Evolutionary conservation across 768 basidiomycete species (phyloP).

Genomic region (Termitomyces sp.): DNA sequence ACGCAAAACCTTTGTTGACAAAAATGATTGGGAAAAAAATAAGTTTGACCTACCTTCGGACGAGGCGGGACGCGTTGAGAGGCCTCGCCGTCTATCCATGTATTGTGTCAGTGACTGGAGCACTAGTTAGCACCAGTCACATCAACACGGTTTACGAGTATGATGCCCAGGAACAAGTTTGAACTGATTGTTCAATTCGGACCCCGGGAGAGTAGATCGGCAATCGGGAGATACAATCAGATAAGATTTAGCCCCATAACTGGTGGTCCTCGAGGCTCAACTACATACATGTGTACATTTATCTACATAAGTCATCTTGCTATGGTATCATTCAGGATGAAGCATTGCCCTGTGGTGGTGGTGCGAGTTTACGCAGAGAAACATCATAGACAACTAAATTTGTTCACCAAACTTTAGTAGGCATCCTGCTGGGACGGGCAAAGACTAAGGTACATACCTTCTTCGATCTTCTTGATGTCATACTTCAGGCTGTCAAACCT

Average conservation of each 20-base stretch:
- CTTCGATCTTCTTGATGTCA: constrained; percentile 86
- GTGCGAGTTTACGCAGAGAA: constrained; percentile 64
- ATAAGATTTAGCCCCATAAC: constrained; percentile 7
- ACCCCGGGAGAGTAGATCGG: constrained; percentile 9
- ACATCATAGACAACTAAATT: constrained; percentile 79
- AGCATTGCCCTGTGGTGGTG: background rate
- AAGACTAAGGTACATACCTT: constrained; percentile 47
- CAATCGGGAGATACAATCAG: constrained; percentile 10
- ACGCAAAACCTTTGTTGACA: constrained; percentile 27
- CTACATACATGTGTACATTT: too few relatives aligned
- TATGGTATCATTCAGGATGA: background rate
- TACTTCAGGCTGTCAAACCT: constrained; percentile 84
- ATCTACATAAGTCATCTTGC: too few relatives aligned
- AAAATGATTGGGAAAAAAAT: constrained; percentile 12
- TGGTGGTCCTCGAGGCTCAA: too few relatives aligned
- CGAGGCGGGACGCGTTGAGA: constrained; percentile 62
- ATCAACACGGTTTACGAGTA: constrained; percentile 18
- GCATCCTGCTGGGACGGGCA: background rate
- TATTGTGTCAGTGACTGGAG: constrained; percentile 12
- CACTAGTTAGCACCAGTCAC: constrained; percentile 13
- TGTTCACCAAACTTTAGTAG: constrained; percentile 7
- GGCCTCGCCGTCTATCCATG: constrained; percentile 70
- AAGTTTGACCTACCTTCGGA: constrained; percentile 62
- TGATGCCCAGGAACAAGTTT: constrained; percentile 19
- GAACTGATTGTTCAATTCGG: constrained; percentile 16